Evolutionary conservation across 768 basidiomycete species (phyloP).

Genomic region (Cystobasidium tubakii): DNA sequence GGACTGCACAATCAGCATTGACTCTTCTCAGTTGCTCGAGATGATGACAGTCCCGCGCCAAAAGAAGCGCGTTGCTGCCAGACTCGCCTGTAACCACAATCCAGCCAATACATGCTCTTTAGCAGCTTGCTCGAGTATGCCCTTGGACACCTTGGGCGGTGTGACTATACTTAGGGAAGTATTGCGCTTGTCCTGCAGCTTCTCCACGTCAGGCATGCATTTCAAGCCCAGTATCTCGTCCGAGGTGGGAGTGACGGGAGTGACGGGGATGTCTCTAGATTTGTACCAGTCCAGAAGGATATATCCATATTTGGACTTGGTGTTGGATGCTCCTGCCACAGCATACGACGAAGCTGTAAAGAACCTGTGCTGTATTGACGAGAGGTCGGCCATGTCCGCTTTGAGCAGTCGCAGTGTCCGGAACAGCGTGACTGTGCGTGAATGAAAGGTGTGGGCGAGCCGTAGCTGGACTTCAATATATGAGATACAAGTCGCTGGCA

Average conservation of each 20-base stretch:
- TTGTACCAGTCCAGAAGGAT: conserved; percentile 30
- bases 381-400: not conserved
- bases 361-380: not conserved
- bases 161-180: conserved; percentile 23
- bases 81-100: conserved; percentile 33
- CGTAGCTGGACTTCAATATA: too few species aligned
- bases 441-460: too few species aligned
- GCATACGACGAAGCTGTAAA: conserved; percentile 11
- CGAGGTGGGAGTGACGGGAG: conserved; percentile 18
- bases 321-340: conserved; percentile 34
- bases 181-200: conserved; percentile 6
- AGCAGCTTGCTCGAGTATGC: conserved; percentile 20
- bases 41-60: not conserved
- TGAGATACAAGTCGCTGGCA: too few species aligned
- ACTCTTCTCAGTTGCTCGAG: too few species aligned
- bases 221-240: conserved; percentile 15
- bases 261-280: conserved; percentile 18
- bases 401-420: not conserved
- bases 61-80: not conserved
- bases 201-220: conserved; percentile 5
- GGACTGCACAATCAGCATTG: too few species aligned
- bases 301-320: conserved; percentile 26
- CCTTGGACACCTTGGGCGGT: conserved; percentile 25
- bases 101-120: not conserved
- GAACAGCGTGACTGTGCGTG: not conserved